Base-by-base conservation (phyloP, 805 yeast genomes). In the Cyberlindnera xishuangbannaensis region DNA sequence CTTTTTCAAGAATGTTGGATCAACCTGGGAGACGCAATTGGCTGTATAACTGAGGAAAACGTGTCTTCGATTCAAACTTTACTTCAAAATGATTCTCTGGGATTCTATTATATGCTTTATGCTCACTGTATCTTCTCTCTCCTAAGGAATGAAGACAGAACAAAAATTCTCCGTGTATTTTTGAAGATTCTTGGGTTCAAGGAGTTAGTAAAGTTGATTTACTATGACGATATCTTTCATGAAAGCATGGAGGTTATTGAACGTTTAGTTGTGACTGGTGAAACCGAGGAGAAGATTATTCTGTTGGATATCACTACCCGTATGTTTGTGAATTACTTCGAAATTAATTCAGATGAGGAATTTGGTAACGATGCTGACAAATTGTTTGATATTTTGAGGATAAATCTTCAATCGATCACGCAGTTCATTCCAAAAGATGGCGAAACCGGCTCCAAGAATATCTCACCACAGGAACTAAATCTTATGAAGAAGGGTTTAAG, bases 61-160 rank as follows among this genome's bases (percentile, higher is more conserved):
- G 61, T 67, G 2, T 45, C 56, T 0, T 52, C 65, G 10, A 63
- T 82, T 14, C 54, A 62, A 6, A 59, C 64, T 2, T 64, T 74
- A 22, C 54, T 84, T 28, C 69, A 66, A 5, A 76, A 69, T 9
- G 87, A 79, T 40, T 61, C 73, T 2, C 65, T 70, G 5, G 75
- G 74, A 40, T 83, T 87, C 45, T 78, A 83, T 56, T 83, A 85
- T 51, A 79, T 87, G 19, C 55, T 88, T 25, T 83, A 82, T 59
- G 83, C 95, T 9, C 83, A 84, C 45, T 85, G 95, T 53, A 67
- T 87, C 30, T 95, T 84, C 46, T 73, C 81, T 1, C 64, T 87
- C 40, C 69, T 81, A 30, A 71, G 69, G 31, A 47, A 45, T 27
- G 40, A 43, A 1, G 31, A 49, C 10, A 55, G 60, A 15, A 36